These are phyloP conservation scores for Claviceps paspali DNA, from an alignment of 2,329 filamentous ascomycete species.

Conservation along the genomic window DNA sequence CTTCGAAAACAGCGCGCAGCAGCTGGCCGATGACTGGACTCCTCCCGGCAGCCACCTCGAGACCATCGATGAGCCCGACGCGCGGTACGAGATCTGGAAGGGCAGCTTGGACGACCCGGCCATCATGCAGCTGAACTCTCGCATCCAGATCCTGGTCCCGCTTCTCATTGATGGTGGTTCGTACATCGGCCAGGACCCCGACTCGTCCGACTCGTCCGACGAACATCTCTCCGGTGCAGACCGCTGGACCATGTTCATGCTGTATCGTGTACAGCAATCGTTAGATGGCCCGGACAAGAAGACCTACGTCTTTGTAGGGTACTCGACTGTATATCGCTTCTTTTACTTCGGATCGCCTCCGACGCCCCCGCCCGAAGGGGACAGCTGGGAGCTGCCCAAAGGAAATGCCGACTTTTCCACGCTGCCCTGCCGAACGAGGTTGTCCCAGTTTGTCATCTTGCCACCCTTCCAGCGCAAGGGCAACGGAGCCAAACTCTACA, in stretches of 20 bases:
- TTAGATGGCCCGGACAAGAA: conserved; percentile 26
- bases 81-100: conserved; percentile 72
- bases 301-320: conserved; percentile 74
- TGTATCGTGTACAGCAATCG: conserved; percentile 51
- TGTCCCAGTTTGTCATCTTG: conserved; percentile 87
- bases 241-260: conserved; percentile 83
- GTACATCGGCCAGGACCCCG: conserved; percentile 38
- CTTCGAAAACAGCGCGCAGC: conserved; percentile 44
- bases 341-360: conserved; percentile 43
- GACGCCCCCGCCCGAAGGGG: conserved; percentile 25
- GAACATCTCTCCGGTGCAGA: conserved; percentile 56
- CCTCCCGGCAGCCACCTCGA: conserved; percentile 64
- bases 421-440: conserved; percentile 62
- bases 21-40: conserved; percentile 32
- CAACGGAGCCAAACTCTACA: conserved; percentile 68
- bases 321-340: conserved; percentile 80
- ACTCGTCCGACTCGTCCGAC: conserved; percentile 43
- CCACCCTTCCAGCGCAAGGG: conserved; percentile 74
- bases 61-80: conserved; percentile 43
- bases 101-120: conserved; percentile 55
- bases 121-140: conserved; percentile 57
- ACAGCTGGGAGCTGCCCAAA: conserved; percentile 28
- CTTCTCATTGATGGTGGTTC: conserved; percentile 92
- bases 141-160: conserved; percentile 69
- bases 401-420: conserved; percentile 36